Percentiles rank a stretch among this genome's conserved stretches.
phyloP scores from a whole-genome alignment of 73 alveolate genomes.

The Symbiodinium pilosum region DNA sequence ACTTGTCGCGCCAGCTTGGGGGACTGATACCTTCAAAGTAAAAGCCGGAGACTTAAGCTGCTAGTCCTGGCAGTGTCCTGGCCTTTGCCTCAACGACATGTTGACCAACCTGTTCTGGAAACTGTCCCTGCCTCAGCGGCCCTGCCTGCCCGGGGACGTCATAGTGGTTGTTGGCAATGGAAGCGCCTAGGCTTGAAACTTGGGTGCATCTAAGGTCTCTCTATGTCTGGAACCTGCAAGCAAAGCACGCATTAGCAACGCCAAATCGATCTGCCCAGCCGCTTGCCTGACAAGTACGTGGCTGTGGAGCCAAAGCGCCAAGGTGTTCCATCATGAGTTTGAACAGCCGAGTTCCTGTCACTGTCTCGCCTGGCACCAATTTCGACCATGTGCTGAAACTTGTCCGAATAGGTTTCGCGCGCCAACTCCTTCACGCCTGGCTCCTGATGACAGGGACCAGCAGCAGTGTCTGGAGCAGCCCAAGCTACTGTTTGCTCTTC shows the following conservation, averaged over 20 bases:
- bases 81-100: too few relatives aligned
- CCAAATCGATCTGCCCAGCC: constrained; percentile 6
- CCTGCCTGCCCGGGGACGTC: neutral
- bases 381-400: constrained; percentile 2
- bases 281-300: neutral
- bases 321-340: neutral
- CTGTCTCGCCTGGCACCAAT: constrained; percentile 32
- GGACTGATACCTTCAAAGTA: constrained; percentile 33
- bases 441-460: constrained; percentile 26
- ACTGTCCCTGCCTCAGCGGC: neutral
- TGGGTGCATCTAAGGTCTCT: neutral
- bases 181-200: neutral
- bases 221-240: neutral
- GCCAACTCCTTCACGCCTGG: constrained; percentile 48
- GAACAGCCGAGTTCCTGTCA: neutral
- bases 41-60: too few relatives aligned
- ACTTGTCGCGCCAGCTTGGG: constrained; percentile 43
- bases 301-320: neutral
- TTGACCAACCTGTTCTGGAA: too few relatives aligned
- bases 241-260: neutral
- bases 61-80: too few relatives aligned
- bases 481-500: neutral
- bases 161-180: constrained; percentile 2
- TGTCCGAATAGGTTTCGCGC: constrained; percentile 18
- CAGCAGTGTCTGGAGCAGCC: neutral